A percentile compares a stretch with the other conserved stretches of the same genome.
Conservation (phyloP, 2,329 filamentous ascomycete genomes). For the Chrysosporium queenslandicum region DNA sequence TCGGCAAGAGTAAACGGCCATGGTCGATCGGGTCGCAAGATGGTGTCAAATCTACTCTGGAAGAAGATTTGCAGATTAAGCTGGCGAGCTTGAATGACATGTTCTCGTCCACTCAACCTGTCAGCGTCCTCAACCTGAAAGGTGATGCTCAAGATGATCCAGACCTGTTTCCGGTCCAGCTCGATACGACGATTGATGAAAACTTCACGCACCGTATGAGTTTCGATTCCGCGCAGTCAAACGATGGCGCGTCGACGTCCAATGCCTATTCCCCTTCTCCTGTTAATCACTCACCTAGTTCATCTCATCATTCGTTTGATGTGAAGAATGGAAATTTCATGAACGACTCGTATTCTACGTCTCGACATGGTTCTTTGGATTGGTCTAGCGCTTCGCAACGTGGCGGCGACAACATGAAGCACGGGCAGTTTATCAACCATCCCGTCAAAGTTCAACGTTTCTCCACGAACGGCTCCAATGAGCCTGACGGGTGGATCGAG, state of each 20-base stretch:
- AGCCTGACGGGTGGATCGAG: constrained; percentile 72
- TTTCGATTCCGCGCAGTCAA: constrained; percentile 25
- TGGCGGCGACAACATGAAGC: constrained; percentile 15
- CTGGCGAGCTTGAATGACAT: constrained; percentile 38
- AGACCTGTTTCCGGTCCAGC: constrained; percentile 35
- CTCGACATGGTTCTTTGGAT: constrained; percentile 22
- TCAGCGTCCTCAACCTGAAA: constrained; percentile 35
- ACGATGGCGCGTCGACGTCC: constrained; percentile 28
- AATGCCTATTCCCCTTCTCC: constrained; percentile 32
- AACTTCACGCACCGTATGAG: constrained; percentile 23
- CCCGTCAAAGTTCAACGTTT: constrained; percentile 28
- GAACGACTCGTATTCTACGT: constrained; percentile 21
- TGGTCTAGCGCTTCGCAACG: constrained; percentile 21
- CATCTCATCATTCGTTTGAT: constrained; percentile 24
- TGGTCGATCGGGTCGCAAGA: constrained; percentile 70
- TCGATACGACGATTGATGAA: constrained; percentile 26
- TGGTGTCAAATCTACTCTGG: constrained; percentile 33
- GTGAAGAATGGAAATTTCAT: constrained; percentile 14
- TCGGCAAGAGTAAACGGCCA: constrained; percentile 80
- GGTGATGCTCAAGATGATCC: constrained; percentile 40
- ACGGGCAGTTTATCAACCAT: constrained; percentile 20
- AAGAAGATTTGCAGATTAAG: constrained; percentile 39
- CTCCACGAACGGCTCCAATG: constrained; percentile 25
- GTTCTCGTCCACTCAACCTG: constrained; percentile 36
- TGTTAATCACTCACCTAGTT: constrained; percentile 33